Base-by-base conservation (phyloP, 2,329 filamentous ascomycete genomes). In the Aquanectria penicillioides region DNA sequence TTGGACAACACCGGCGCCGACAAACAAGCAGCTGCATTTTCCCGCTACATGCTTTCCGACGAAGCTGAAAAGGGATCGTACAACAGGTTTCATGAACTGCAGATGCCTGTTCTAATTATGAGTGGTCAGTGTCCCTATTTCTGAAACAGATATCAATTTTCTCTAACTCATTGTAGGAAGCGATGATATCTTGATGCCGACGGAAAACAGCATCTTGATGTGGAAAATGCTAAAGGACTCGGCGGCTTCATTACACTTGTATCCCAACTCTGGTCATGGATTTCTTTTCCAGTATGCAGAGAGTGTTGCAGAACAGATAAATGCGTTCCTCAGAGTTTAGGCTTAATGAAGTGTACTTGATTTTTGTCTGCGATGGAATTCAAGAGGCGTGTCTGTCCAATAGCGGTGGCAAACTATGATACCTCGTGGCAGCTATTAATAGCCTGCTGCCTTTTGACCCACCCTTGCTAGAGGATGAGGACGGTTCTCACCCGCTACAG, bases 191-290 rank as follows among this genome's bases (percentile, higher is more conserved):
- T 49, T 77, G 17, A 33, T 75, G 5, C 76, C 77, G 2, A 77
- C 72, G 0, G 72, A 74, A 17, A 77, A 78, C 34, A 79, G 75
- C 55, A 71, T 73, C n/a, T 26, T 76, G 20, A 68, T 78, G 67
- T 77, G 76, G 72, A 70, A 71, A 47, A 73, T 72, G 62, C 52
- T 79, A 33, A 70, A 63, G 33, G 68, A 71, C 23, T 59, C 63
- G 4, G 64, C 69, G 12, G 72, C 72, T 13, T 72, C 73, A 36
- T 62, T 77, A 33, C 74, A 75, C 43, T 26, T 77, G 5, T 77
- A 71, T 44, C 73, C 75, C 1, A 70, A 76, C 53, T 72, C 74
- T 20, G 75, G 74, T 4, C 74, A 77, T 47, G 75, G 74, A 0
- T 77, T 77, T 36, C 64, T 75, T 8, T 77, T 64, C 28, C 75